phyloP scores from a whole-genome alignment of 139 green algal genomes.

The Picochlorum sp. region DNA sequence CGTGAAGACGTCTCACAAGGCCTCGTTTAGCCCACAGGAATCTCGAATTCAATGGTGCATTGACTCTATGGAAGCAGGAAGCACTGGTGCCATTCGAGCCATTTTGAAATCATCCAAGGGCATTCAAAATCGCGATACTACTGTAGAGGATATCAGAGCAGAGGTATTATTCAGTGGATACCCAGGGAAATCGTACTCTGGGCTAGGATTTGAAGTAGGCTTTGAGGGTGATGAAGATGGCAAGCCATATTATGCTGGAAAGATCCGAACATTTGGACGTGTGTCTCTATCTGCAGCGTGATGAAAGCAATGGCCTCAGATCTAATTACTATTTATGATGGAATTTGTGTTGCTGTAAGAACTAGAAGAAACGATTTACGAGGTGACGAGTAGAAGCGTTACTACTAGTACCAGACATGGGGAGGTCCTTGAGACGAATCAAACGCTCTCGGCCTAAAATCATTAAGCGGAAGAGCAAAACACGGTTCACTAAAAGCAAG shows the following conservation, averaged over 20 bases:
- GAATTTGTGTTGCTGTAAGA: not conserved
- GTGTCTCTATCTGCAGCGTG: conserved; percentile 7
- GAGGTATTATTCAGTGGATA: conserved; percentile 11
- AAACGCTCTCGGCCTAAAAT: conserved; percentile 26
- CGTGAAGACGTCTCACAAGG: conserved; percentile 13
- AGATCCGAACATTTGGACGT: not conserved
- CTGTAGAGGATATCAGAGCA: conserved; percentile 8
- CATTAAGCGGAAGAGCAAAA: conserved; percentile 24
- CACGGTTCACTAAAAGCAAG: conserved; percentile 10
- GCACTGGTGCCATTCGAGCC: conserved; percentile 5
- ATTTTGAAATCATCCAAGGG: conserved; percentile 10
- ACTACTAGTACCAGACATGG: conserved; percentile 12
- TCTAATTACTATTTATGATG: not conserved
- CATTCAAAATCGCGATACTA: not conserved
- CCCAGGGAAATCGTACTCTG: conserved; percentile 22
- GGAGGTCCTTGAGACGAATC: conserved; percentile 15
- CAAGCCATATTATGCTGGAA: not conserved
- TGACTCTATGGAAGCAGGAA: conserved; percentile 6
- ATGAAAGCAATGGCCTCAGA: not conserved
- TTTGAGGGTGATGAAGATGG: conserved; percentile 4
- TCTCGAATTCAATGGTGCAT: conserved; percentile 20
- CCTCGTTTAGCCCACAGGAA: conserved; percentile 10
- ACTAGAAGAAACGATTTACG: not conserved
- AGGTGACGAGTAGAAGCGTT: not conserved
- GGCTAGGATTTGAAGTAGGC: conserved; percentile 14